These are phyloP conservation scores for Sporothrix luriei DNA, from an alignment of 2,329 filamentous ascomycete species.

Conservation along the genomic window DNA sequence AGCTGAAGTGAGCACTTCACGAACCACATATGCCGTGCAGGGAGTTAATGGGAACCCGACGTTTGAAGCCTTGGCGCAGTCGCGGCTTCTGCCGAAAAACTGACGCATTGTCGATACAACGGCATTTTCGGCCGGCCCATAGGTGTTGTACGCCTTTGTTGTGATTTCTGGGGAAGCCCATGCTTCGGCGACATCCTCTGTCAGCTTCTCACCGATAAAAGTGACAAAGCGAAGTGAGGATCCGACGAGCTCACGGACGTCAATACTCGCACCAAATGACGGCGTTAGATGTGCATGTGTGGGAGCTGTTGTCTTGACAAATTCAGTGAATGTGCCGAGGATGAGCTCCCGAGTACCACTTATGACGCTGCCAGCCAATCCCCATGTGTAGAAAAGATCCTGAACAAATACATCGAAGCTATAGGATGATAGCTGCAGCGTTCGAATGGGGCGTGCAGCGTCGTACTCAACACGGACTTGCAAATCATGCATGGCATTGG, in stretches of 20 bases:
- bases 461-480: constrained; percentile 42
- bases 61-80: constrained; percentile 37
- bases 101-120: constrained; percentile 39
- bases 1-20: constrained; percentile 14
- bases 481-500: constrained; percentile 44
- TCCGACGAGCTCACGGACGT: constrained; percentile 23
- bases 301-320: constrained; percentile 58
- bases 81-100: constrained; percentile 36
- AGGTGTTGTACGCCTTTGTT: constrained; percentile 38
- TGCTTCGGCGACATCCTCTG: constrained; percentile 56
- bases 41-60: constrained; percentile 38
- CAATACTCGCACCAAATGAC: constrained; percentile 32
- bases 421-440: constrained; percentile 45
- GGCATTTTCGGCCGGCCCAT: constrained; percentile 39
- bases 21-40: constrained; percentile 36
- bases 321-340: constrained; percentile 49
- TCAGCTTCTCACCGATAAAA: constrained; percentile 64
- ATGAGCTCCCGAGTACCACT: constrained; percentile 59
- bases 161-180: constrained; percentile 53
- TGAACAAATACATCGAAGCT: constrained; percentile 56
- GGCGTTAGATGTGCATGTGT: constrained; percentile 33
- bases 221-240: constrained; percentile 49
- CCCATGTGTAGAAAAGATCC: constrained; percentile 62
- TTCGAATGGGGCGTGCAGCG: constrained; percentile 39
- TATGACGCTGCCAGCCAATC: constrained; percentile 55